Percentiles rank a stretch among this genome's conserved stretches.
Conservation (phyloP, 164 flowering plant genomes). For the Magnolia sinica region DNA sequence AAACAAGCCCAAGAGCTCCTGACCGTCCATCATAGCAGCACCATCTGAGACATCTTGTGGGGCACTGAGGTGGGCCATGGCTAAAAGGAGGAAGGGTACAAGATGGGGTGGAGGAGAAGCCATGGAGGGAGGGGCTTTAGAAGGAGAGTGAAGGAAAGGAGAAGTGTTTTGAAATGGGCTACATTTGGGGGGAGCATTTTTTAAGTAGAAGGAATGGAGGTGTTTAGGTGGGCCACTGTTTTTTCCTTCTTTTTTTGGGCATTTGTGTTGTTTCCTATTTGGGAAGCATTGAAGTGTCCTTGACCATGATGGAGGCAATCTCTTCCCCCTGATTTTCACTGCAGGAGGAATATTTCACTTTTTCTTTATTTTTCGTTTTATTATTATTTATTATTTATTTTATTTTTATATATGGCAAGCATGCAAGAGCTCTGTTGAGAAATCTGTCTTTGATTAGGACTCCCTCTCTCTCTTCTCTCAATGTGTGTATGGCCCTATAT, state of each 20-base stretch:
- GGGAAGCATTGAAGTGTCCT: conserved; percentile 8
- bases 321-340: background rate
- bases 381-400: too few species aligned
- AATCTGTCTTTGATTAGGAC: too few species aligned
- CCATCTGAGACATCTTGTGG: conserved; percentile 12
- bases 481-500: too few species aligned
- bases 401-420: too few species aligned
- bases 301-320: background rate
- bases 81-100: background rate
- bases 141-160: background rate
- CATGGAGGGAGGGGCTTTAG: background rate
- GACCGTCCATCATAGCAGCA: conserved; percentile 30
- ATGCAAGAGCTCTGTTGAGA: too few species aligned
- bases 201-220: background rate
- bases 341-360: conserved; percentile 11
- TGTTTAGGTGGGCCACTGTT: background rate
- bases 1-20: conserved; percentile 43
- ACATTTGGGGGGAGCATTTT: background rate
- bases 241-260: background rate
- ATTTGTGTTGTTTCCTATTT: conserved; percentile 2
- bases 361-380: background rate
- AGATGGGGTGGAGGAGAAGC: conserved; percentile 5
- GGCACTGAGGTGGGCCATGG: background rate
- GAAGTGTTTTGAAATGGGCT: background rate
- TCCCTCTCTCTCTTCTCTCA: too few species aligned